A percentile compares a stretch with the other conserved stretches of the same genome.
Conservation (phyloP, 192 early-diverging fungal genomes). For the Obelidium mucronatum region DNA sequence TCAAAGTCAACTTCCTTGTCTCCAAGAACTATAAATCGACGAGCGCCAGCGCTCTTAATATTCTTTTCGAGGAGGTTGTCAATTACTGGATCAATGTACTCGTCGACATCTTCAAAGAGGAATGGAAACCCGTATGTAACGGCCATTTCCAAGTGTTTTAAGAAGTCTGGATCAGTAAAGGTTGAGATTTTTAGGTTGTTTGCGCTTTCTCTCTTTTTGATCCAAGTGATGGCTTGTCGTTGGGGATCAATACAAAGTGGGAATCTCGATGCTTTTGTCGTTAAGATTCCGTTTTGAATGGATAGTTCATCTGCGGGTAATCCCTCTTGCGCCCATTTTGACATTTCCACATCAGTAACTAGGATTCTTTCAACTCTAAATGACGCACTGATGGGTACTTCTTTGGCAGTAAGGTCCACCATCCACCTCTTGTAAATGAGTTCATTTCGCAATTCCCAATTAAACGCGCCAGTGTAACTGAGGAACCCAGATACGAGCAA, state of each 20-base stretch:
- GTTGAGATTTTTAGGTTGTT: constrained; percentile 66
- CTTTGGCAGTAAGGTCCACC: constrained; percentile 49
- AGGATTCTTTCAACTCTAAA: constrained; percentile 62
- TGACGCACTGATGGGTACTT: constrained; percentile 53
- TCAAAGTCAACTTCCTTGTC: constrained; percentile 72
- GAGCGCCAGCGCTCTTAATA: constrained; percentile 53
- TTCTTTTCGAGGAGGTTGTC: constrained; percentile 72
- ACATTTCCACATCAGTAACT: constrained; percentile 65
- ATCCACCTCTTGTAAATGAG: constrained; percentile 67
- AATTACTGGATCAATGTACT: constrained; percentile 71
- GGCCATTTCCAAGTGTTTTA: constrained; percentile 71
- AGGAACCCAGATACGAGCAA: constrained; percentile 66
- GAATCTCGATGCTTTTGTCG: constrained; percentile 65
- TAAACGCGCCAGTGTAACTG: constrained; percentile 69
- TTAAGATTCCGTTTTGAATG: constrained; percentile 69
- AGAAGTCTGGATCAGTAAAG: constrained; percentile 67
- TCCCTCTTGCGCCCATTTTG: constrained; percentile 66
- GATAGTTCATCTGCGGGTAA: constrained; percentile 70
- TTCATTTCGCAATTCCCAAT: constrained; percentile 68
- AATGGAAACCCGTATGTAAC: constrained; percentile 70
- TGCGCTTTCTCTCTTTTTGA: constrained; percentile 61
- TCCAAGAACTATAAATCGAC: constrained; percentile 65
- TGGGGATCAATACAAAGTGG: constrained; percentile 71
- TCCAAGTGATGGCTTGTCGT: constrained; percentile 68
- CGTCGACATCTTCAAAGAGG: constrained; percentile 70